Base-by-base conservation (phyloP, 2,329 filamentous ascomycete genomes). In the Alternaria tenuissima region DNA sequence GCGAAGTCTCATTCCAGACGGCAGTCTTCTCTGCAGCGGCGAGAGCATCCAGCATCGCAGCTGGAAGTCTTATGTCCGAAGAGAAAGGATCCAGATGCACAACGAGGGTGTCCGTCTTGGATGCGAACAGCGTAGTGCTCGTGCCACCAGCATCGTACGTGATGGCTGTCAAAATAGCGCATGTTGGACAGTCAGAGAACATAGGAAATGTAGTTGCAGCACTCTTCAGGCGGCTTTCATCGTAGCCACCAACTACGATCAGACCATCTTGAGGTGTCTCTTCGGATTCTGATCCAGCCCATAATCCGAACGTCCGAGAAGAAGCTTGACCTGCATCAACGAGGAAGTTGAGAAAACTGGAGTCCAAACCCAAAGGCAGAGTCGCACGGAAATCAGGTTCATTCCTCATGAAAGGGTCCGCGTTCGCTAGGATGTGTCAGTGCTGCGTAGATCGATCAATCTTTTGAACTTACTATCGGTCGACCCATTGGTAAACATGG, bases 131-230 rank as follows among this genome's bases (percentile, higher is more conserved):
- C n/a, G 55, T 60, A 12, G 63, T 67, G 42, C 62, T 65, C 42
- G 43, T 62, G 11, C 61, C 55, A 14, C 63, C 63, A 46, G 47
- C 48, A 49, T 67, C 65, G 34, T 67, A 67, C 1, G 65, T 67
- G 30, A 67, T 66, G 20, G 65, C 65, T n/a, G 65, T 67, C 11
- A 67, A 47, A 20, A 65, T 55, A 12, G 65, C 65, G 54, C 65
- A 67, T 49, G 65, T 67, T 44, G 63, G 56, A 54, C 65, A 67
- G 20, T 67, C 63, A 7, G 65, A 64, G 36, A 63, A 66, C 63
- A 64, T 67, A 46, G 65, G 65, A 57, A 67, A 67, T 14, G 58
- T 64, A 32, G 58, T 65, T 22, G 65, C 49, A 1, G 65, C 42
- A 30, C 55, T 60, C 4, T 59, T 66, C 26, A 67, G 47, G 8